Percentiles rank a stretch among this genome's conserved stretches.
These are phyloP conservation scores for Nitzschia palea DNA, from an alignment of 108 stramenopile genomes.

Conservation along the genomic window DNA sequence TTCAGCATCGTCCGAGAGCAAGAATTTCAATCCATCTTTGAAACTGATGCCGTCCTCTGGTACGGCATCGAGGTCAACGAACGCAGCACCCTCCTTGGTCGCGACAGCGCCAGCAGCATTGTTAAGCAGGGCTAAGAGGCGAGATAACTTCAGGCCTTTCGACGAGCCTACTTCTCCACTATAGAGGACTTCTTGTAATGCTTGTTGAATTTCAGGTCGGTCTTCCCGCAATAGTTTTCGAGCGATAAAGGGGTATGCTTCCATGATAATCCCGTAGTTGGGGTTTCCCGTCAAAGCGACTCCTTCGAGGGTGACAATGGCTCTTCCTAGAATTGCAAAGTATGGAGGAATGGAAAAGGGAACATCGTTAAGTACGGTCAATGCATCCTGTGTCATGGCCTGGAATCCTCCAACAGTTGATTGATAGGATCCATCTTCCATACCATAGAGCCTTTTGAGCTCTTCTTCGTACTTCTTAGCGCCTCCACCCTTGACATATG, in stretches of 20 bases:
- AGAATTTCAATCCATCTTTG: constrained; percentile 63
- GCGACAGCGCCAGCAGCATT: constrained; percentile 76
- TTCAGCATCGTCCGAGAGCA: constrained; percentile 71
- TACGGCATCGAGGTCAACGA: constrained; percentile 86
- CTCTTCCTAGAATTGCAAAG: constrained; percentile 79
- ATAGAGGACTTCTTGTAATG: constrained; percentile 85
- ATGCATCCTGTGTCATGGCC: constrained; percentile 79
- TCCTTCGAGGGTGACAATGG: constrained; percentile 91
- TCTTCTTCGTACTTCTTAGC: constrained; percentile 89
- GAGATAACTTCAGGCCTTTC: constrained; percentile 61
- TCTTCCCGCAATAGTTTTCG: constrained; percentile 80
- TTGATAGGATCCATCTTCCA: constrained; percentile 70
- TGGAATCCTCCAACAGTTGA: constrained; percentile 85
- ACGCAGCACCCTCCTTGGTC: constrained; percentile 72
- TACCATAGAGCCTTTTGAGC: constrained; percentile 76
- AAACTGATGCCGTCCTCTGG: constrained; percentile 77
- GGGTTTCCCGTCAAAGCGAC: constrained; percentile 82
- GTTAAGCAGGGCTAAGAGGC: constrained; percentile 78
- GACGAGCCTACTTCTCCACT: constrained; percentile 43
- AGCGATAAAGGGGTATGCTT: constrained; percentile 88
- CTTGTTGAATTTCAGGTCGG: constrained; percentile 75
- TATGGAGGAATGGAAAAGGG: constrained; percentile 89
- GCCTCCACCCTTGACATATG: constrained; percentile 90
- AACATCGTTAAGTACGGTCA: constrained; percentile 87
- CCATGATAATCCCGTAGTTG: constrained; percentile 89